A percentile compares a stretch with the other conserved stretches of the same genome.
Conservation (phyloP, 2,329 filamentous ascomycete species). For the Phaeosphaeriaceae sp. region DNA sequence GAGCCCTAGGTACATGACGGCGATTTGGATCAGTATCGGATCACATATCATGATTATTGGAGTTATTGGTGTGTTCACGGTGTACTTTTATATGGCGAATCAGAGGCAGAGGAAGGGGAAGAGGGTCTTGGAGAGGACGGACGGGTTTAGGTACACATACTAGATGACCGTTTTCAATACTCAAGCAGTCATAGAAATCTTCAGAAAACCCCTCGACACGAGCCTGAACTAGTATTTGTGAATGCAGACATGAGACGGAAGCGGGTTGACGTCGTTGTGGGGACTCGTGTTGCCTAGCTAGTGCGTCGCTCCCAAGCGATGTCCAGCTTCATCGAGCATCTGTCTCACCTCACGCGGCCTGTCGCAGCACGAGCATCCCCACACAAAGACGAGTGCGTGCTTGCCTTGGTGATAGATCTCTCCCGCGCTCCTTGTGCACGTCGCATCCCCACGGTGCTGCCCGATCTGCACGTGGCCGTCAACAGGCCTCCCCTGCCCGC, state of each 20-base stretch:
- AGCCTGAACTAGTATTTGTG: background rate
- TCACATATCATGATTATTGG: conserved; percentile 64
- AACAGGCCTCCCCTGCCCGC: conserved; percentile 24
- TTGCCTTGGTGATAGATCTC: conserved; percentile 4
- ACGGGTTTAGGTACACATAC: conserved; percentile 56
- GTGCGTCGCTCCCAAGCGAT: conserved; percentile 12
- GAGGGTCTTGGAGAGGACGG: conserved; percentile 59
- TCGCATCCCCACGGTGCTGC: conserved; percentile 5
- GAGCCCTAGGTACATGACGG: conserved; percentile 68
- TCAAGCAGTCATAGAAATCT: background rate
- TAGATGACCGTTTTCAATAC: conserved; percentile 25
- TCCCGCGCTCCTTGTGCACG: background rate
- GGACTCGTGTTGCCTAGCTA: conserved; percentile 16
- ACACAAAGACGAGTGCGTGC: conserved; percentile 7
- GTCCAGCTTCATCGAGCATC: conserved; percentile 21
- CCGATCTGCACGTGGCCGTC: conserved; percentile 15
- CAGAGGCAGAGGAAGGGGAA: conserved; percentile 55
- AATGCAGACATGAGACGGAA: conserved; percentile 12
- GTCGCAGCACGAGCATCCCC: conserved; percentile 24
- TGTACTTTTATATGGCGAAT: conserved; percentile 63
- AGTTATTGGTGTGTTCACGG: conserved; percentile 59
- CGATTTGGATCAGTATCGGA: conserved; percentile 72
- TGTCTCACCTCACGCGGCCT: conserved; percentile 20
- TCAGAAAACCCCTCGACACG: background rate
- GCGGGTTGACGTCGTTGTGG: conserved; percentile 29